Conservation (phyloP, 306 rosid genomes). For the Medicago truncatula region MtrunA17r5.0-ANR NC_053042.1:367501-368000, state of each 20-base stretch:
- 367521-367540: not conserved
- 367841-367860: constrained; percentile 29
- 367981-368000: constrained; percentile 50
- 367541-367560: not conserved
- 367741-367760: constrained; percentile 8
- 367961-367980: constrained; percentile 28
- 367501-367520: not conserved
- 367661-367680: too few relatives aligned
- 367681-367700: too few relatives aligned
- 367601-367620: constrained; percentile 12
- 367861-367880: constrained; percentile 29
- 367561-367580: not conserved
- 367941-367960: constrained; percentile 32
- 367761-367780: too few relatives aligned
- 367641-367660: not conserved
- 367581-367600: not conserved
- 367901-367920: constrained; percentile 35
- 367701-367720: too few relatives aligned
- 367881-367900: constrained; percentile 13
- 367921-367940: constrained; percentile 20
- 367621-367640: constrained; percentile 15
- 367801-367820: constrained; percentile 15
- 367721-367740: not conserved
- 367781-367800: not conserved
- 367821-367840: constrained; percentile 10